Evolutionary conservation across 2,329 filamentous ascomycete species (phyloP), one percentile per base, ranked within the genome.

Genomic region (Phialophora macrospora): DNA sequence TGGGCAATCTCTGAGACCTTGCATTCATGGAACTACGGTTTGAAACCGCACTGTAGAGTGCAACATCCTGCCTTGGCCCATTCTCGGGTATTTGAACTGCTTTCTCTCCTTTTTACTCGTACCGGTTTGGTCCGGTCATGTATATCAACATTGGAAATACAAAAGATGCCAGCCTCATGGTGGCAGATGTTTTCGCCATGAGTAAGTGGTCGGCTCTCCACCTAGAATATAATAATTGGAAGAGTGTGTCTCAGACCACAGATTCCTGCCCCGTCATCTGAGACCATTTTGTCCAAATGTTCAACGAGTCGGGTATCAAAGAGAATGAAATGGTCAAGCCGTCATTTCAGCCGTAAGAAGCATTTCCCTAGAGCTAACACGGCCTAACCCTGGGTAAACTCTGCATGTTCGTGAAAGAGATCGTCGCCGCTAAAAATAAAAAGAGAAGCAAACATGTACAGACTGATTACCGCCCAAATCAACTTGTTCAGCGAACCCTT

Each of bases 261-360:
- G 44, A 59, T 59, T 59, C 56, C 56, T 48, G 56, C 41, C 56
- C 56, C 56, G 41, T 26, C 26, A 59, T 59, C 56, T 59, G 56
- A 59, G 30, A 59, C 41, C 8, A 32, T 34, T 14, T 48, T 51
- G 48, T 51, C 48, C 48, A 26, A 51, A 51, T 51, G 48, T 28
- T 51, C 48, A 51, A 51, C 9, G 20, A 51, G 22, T 51, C 48
- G 48, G 48, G 48, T 51, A 51, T 51, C 48, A 26, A 6, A 12
- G 48, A 51, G 14, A 26, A 11, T 22, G 22, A 28, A 46, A 26
- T 41, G 38, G 55, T 24, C 7, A 20, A 55, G 1, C 14, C 8
- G 38, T 44, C 38, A 44, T 44, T 17, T 44, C 38, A 7, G 14
- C 38, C 38, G 38, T 44, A 17, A 44, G 38, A 44, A 6, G 38